phyloP scores from a whole-genome alignment of 2,329 filamentous ascomycete genomes.

The Penicillium sp. region DNA sequence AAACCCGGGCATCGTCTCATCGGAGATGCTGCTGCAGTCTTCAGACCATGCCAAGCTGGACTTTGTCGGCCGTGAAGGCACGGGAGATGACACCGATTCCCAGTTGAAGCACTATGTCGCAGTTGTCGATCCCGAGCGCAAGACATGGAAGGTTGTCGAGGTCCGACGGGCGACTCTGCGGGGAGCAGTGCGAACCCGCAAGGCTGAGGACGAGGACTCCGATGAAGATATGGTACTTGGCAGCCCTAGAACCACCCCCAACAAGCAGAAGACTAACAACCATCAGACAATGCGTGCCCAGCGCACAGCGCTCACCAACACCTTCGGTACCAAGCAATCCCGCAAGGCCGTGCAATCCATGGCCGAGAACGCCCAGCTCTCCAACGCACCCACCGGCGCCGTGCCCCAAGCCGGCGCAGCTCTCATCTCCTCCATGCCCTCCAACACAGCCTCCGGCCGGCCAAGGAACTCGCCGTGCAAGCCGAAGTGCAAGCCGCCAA shows the following conservation, averaged over 20 bases:
- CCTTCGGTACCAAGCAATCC: conserved; percentile 54
- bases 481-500: conserved; percentile 49
- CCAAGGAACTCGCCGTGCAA: conserved; percentile 39
- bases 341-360: conserved; percentile 51
- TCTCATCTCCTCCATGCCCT: conserved; percentile 46
- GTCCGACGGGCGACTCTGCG: conserved; percentile 59
- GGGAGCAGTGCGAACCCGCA: conserved; percentile 43
- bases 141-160: conserved; percentile 56
- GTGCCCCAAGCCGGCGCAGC: conserved; percentile 45
- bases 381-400: conserved; percentile 38
- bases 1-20: conserved; percentile 40
- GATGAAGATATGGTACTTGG: conserved; percentile 32
- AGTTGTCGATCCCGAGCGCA: conserved; percentile 58
- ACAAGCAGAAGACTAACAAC: conserved; percentile 8
- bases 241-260: background rate
- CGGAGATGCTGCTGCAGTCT: conserved; percentile 61
- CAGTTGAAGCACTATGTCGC: conserved; percentile 63
- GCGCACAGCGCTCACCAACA: conserved; percentile 48
- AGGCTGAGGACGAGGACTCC: conserved; percentile 29
- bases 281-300: conserved; percentile 38
- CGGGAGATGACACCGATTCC: conserved; percentile 52
- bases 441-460: conserved; percentile 34
- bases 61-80: conserved; percentile 56
- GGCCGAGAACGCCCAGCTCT: conserved; percentile 51
- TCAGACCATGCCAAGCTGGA: conserved; percentile 62